Conservation (phyloP, 2,329 filamentous ascomycete genomes). For the Venturia carpophila region DNA sequence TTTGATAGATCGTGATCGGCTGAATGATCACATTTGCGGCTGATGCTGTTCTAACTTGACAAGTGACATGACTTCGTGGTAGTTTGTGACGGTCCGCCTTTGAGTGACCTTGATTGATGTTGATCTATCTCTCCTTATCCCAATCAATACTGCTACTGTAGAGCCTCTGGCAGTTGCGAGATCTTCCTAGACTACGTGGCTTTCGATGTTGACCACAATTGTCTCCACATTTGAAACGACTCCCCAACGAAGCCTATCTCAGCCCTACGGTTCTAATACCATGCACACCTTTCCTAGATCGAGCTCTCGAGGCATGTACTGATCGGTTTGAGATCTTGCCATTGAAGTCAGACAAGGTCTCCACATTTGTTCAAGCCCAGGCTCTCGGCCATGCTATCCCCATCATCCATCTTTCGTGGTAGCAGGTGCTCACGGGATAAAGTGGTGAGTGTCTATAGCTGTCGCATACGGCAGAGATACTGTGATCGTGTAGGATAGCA, state of each 20-base stretch:
- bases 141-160: neutral
- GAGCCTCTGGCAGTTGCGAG: neutral
- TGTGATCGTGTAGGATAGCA: neutral
- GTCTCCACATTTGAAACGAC: neutral
- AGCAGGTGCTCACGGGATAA: neutral
- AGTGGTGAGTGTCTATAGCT: neutral
- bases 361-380: neutral
- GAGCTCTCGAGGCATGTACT: neutral
- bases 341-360: neutral
- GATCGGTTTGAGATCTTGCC: neutral
- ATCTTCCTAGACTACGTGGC: too few relatives aligned
- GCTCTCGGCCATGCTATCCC: neutral
- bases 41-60: too few relatives aligned
- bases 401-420: neutral
- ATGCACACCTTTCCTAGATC: neutral
- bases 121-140: too few relatives aligned
- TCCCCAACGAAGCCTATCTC: too few relatives aligned
- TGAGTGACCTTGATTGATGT: too few relatives aligned
- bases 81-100: too few relatives aligned
- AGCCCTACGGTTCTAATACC: neutral
- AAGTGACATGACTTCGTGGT: too few relatives aligned
- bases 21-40: too few relatives aligned
- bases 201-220: neutral
- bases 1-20: too few relatives aligned
- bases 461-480: neutral